Conservation (phyloP, 228 moss, liverwort and hornwort species). For the Sphagnum fallax region DNA sequence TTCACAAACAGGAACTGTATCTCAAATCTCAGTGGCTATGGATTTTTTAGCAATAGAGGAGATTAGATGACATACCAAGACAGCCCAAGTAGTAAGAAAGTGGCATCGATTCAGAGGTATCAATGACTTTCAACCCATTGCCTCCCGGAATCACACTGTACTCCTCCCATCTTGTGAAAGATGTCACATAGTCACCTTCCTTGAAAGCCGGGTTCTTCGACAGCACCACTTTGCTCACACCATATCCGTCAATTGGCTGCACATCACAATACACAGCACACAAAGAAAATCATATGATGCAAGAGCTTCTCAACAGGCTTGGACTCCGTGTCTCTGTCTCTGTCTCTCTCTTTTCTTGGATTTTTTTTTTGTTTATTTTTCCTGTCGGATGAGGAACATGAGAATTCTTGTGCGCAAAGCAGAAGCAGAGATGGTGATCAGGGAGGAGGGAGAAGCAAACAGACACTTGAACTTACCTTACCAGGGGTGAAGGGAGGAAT, state of each 20-base stretch:
- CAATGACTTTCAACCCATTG: constrained; percentile 26
- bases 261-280: not conserved
- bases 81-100: constrained; percentile 67
- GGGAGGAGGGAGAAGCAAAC: not conserved
- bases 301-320: too few species aligned
- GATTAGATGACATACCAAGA: constrained; percentile 28
- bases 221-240: constrained; percentile 63
- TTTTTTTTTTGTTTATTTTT: too few species aligned
- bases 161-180: constrained; percentile 72
- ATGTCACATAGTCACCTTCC: constrained; percentile 42
- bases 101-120: constrained; percentile 31
- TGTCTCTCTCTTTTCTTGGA: too few species aligned
- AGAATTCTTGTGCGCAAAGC: too few species aligned
- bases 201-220: constrained; percentile 64
- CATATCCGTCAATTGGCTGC: constrained; percentile 60
- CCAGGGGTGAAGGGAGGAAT: constrained; percentile 49
- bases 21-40: too few species aligned
- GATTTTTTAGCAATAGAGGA: too few species aligned
- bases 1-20: too few species aligned
- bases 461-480: constrained; percentile 25
- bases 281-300: too few species aligned
- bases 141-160: constrained; percentile 44
- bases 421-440: too few species aligned
- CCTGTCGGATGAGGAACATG: too few species aligned
- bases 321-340: too few species aligned